Evolutionary conservation across 768 basidiomycete genomes (phyloP), one percentile per base, ranked within the genome.

Genomic region (Lactarius hengduanensis): DNA sequence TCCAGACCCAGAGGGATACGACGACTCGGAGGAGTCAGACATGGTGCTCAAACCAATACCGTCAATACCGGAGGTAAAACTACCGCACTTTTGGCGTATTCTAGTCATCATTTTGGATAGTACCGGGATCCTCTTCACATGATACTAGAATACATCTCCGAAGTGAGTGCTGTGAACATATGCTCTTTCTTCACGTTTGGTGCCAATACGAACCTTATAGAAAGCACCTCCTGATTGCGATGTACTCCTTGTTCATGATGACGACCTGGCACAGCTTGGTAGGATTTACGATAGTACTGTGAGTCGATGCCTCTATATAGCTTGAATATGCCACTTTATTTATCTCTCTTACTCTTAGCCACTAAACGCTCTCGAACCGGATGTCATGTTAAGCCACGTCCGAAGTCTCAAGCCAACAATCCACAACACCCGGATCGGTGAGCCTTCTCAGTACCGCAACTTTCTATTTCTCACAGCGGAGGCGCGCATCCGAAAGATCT

Each of bases 61-160:
- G n/a, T n/a, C n/a, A n/a, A n/a, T n/a, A n/a, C n/a, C n/a, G n/a
- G n/a, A n/a, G n/a, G n/a, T n/a, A n/a, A n/a, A n/a, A n/a, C n/a
- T n/a, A n/a, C n/a, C n/a, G n/a, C n/a, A n/a, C n/a, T n/a, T n/a
- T n/a, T n/a, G n/a, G n/a, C n/a, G n/a, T n/a, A n/a, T n/a, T n/a
- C n/a, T n/a, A n/a, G n/a, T n/a, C n/a, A n/a, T n/a, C n/a, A n/a
- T n/a, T n/a, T n/a, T n/a, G n/a, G n/a, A n/a, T n/a, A n/a, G 54
- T 62, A 55, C 43, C 54, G 10, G 30, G 54, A 62, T 56, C 61
- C 61, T 10, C 61, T 62, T 7, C 40, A 56, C 4, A 41, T 13
- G 6, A 11, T 62, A 11, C 30, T 63, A 15, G 32, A 63, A 4
- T 63, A 57, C 45, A 56, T 63, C 15, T 30, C 30, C 18, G 18